Conservation (phyloP, 768 basidiomycete genomes). For the Scleroderma bovista region DNA sequence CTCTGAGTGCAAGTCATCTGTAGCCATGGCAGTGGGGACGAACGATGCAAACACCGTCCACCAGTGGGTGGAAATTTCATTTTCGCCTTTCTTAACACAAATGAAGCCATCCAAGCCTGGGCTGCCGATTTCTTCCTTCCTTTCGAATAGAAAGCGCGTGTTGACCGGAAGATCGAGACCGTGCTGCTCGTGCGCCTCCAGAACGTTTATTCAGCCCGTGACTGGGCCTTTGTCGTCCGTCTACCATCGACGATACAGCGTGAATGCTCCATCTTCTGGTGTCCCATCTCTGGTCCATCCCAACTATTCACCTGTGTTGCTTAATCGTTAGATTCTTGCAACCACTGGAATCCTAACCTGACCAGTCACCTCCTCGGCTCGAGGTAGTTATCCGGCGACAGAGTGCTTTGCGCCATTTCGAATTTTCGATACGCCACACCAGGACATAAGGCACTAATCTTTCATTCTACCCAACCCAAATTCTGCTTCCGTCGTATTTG, state of each 20-base stretch:
- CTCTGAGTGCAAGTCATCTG: slow-evolving; percentile 86
- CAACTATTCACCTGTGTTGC: not conserved
- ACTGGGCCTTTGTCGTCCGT: slow-evolving; percentile 91
- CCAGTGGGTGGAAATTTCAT: slow-evolving; percentile 80
- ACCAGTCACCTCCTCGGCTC: too few relatives aligned
- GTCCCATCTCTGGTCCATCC: not conserved
- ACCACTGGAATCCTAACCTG: too few relatives aligned
- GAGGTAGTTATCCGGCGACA: too few relatives aligned
- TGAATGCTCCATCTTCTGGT: slow-evolving; percentile 59
- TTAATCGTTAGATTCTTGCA: not conserved
- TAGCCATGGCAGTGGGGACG: slow-evolving; percentile 41
- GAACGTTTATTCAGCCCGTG: slow-evolving; percentile 82
- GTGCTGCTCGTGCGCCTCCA: slow-evolving; percentile 73
- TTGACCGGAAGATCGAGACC: slow-evolving; percentile 79
- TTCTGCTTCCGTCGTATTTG: too few relatives aligned
- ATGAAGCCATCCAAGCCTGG: slow-evolving; percentile 90
- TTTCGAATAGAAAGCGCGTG: slow-evolving; percentile 88
- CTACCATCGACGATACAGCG: slow-evolving; percentile 64
- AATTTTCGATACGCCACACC: too few relatives aligned
- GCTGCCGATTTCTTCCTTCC: slow-evolving; percentile 95
- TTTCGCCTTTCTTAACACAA: slow-evolving; percentile 49
- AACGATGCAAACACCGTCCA: slow-evolving; percentile 92
- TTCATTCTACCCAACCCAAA: too few relatives aligned
- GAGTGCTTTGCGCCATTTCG: too few relatives aligned
- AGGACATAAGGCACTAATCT: too few relatives aligned